Conservation (phyloP, 179 eudicot species). For the Beta corolliflora region DNA sequence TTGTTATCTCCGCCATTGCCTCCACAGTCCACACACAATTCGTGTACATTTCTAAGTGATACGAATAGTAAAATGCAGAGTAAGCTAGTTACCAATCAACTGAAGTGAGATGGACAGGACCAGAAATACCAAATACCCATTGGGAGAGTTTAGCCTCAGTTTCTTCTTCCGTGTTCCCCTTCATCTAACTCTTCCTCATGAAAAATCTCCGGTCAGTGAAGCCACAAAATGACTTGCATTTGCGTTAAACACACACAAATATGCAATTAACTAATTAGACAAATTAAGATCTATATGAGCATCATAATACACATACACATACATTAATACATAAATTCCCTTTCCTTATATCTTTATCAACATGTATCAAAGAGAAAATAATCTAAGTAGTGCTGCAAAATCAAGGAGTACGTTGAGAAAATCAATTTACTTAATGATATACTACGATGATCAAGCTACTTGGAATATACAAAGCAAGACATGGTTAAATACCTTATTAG, state of each 20-base stretch:
- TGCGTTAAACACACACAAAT: neutral
- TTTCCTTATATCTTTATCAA: neutral
- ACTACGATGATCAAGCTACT: too few species aligned
- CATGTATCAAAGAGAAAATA: neutral
- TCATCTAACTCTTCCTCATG: neutral
- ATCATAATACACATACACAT: too few species aligned
- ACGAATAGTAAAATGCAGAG: neutral
- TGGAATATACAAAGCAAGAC: too few species aligned
- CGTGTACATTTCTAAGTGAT: too few species aligned
- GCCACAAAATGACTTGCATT: too few species aligned
- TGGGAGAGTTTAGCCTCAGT: slow-evolving; percentile 36
- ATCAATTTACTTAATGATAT: neutral
- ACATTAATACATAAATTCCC: too few species aligned
- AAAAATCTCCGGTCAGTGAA: neutral
- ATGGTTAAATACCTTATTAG: neutral
- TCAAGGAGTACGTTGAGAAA: neutral
- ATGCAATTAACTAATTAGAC: neutral
- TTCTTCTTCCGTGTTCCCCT: slow-evolving; percentile 13
- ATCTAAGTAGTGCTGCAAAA: neutral
- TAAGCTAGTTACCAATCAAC: slow-evolving; percentile 57
- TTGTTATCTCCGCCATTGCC: too few species aligned
- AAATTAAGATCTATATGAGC: neutral
- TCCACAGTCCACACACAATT: too few species aligned
- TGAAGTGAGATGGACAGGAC: slow-evolving; percentile 57
- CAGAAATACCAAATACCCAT: slow-evolving; percentile 53